Evolutionary conservation across 2,329 filamentous ascomycete genomes (phyloP).

Genomic region (Ceratocystis cacaofunesta): DNA sequence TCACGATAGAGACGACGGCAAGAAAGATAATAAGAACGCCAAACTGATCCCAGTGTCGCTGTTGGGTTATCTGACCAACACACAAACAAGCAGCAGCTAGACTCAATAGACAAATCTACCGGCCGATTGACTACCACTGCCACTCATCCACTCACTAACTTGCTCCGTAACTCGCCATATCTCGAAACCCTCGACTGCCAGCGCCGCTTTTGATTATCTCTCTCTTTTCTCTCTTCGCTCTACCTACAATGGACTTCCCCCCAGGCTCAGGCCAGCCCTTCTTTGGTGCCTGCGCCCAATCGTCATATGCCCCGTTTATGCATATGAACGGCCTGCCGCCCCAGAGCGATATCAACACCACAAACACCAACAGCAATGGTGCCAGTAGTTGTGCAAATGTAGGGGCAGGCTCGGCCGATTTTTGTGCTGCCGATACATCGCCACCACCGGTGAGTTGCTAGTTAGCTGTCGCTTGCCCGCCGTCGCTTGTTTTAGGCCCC

Average conservation of each 20-base stretch:
- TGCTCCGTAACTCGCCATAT: too few relatives aligned
- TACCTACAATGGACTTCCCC: neutral
- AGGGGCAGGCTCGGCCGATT: conserved; percentile 38
- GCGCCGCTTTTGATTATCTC: neutral
- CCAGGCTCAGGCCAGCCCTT: conserved; percentile 29
- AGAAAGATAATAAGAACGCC: too few relatives aligned
- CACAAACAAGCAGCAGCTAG: too few relatives aligned
- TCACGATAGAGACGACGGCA: too few relatives aligned
- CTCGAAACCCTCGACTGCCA: neutral
- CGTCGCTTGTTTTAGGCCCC: neutral
- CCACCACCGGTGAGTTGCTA: conserved; percentile 31
- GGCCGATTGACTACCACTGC: neutral
- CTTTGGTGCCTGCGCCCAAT: conserved; percentile 28
- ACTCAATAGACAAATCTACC: too few relatives aligned
- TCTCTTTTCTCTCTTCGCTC: neutral
- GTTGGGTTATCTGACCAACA: too few relatives aligned
- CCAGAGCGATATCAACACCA: neutral
- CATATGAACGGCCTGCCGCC: conserved; percentile 39
- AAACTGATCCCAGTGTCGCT: too few relatives aligned
- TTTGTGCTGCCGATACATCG: conserved; percentile 33
- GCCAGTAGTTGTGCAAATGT: conserved; percentile 31
- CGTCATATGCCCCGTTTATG: conserved; percentile 41
- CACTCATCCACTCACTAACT: neutral
- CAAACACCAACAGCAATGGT: neutral
- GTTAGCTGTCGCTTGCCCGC: neutral